Evolutionary conservation across 2,329 filamentous ascomycete genomes (phyloP), one percentile per base, ranked within the genome.

Genomic region (Fusarium lateritium): DNA sequence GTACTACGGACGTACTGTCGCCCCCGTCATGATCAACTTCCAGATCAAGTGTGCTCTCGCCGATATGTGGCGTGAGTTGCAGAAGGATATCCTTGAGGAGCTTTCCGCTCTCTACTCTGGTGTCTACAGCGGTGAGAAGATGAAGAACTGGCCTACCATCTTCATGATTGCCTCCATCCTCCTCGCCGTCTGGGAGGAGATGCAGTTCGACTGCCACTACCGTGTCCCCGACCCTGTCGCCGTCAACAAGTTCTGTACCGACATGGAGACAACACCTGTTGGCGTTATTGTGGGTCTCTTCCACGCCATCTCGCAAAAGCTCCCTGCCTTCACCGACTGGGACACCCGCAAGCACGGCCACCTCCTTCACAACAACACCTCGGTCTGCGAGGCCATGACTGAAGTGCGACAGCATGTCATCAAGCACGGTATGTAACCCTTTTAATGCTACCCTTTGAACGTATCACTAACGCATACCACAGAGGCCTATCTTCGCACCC

Each of bases 1-100:
- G 79, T 98, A 92, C 85, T 91, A 88, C 74, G 94, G 94, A 76
- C 95, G 95, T 84, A 94, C 92, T 36, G 90, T 97, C 67, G 95
- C 95, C 17, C 95, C 95, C 14, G 94, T 98, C 78, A 97, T 98
- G 94, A 97, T 98, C 88, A 98, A 98, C 85, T 98, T 98, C 88
- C 94, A 98, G 84, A 94, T 98, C 85, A 98, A 98, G 88, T 96
- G 93, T 76, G 94, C 94, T 56, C 91, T 98, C 83, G 95, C 94
- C 71, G 94, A 97, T 76, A 97, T 98, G 93, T 98, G 95, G 95
- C 94, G 95, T 70, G 94, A 97, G 80, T 86, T 98, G 60, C 94
- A 98, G 80, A 97, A 97, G 84, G 95, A 98, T 74, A 94, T 98
- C 38, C 86, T 98, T 4, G 94, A 97, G 83, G 95, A 98, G 83